Base-by-base conservation (phyloP, 495 filamentous ascomycete species). In the Friedmanniomyces simplex region DNA sequence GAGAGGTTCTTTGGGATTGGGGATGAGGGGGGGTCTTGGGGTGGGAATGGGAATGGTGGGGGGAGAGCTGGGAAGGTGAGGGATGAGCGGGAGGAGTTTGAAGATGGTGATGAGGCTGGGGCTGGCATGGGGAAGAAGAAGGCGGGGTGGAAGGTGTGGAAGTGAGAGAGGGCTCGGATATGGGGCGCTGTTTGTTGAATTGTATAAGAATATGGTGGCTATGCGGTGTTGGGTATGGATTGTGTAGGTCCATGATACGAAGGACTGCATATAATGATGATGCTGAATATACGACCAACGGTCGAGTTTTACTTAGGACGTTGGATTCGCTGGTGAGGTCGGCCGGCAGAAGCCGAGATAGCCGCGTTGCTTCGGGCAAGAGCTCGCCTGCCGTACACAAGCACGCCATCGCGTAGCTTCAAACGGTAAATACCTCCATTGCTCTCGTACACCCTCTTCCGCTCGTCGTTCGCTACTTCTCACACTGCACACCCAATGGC, bases 61-160 rank as follows among this genome's bases (percentile, higher is more conserved):
- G 18, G 56, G 11, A 25, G 21, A 47, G 11, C 26, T 45, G 30
- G 21, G 2, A 41, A 36, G 54, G 39, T 32, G 43, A 26, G 28
- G 20, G 54, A 36, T 36, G 59, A 57, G 7, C 52, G 47, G 22
- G 52, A 51, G 39, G 41, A 49, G 45, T 37, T 8, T 36, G 41
- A 25, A 37, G 47, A 48, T 25, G 52, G 22, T 13, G 55, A 30
- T 20, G 20, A 22, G 43, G n/a, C n/a, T n/a, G n/a, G n/a, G n/a
- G n/a, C n/a, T n/a, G n/a, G n/a, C n/a, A 34, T 16, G 16, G 30
- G 30, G 55, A 45, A 20, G 52, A 42, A 34, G 59, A 65, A 46
- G 63, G 36, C 3, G 59, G 55, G 41, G 36, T 65, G 63, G 63
- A 65, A 57, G 63, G 55, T 65, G 48, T 65, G 63, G 63, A 55